These are phyloP conservation scores for Escovopsis sp. DNA, from an alignment of 2,329 filamentous ascomycete species.

Conservation along the genomic window DNA sequence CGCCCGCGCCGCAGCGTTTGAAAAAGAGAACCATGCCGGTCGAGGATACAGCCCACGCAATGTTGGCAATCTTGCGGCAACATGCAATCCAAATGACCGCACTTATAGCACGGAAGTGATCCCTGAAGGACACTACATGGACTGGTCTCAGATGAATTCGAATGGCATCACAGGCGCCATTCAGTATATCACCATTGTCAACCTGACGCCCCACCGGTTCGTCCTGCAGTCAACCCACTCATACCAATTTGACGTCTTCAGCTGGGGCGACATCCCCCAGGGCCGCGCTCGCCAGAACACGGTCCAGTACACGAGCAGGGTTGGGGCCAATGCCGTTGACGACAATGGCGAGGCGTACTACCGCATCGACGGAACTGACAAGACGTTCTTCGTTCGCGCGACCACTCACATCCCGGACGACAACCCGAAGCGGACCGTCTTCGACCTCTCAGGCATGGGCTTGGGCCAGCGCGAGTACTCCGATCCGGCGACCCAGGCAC, in stretches of 20 bases:
- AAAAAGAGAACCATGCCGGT: not conserved
- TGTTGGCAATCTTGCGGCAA: not conserved
- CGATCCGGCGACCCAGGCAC: conserved; percentile 15
- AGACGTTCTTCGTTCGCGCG: conserved; percentile 16
- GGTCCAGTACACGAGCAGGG: conserved; percentile 12
- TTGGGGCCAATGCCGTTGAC: conserved; percentile 8
- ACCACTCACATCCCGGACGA: conserved; percentile 16
- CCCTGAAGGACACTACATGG: conserved; percentile 5
- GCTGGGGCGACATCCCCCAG: conserved; percentile 19
- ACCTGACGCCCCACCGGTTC: conserved; percentile 19
- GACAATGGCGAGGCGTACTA: conserved; percentile 20
- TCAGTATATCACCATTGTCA: conserved; percentile 20
- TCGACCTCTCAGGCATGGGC: conserved; percentile 18
- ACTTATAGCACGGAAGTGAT: conserved; percentile 5
- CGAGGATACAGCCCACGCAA: not conserved
- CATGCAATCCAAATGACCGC: conserved; percentile 2
- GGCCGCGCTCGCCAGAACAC: conserved; percentile 17
- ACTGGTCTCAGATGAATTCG: conserved; percentile 3
- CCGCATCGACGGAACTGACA: conserved; percentile 15
- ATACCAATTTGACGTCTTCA: conserved; percentile 18
- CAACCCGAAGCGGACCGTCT: conserved; percentile 13
- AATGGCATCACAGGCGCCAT: conserved; percentile 5
- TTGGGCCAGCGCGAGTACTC: conserved; percentile 19
- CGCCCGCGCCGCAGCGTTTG: not conserved
- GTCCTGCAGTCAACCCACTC: conserved; percentile 13